Evolutionary conservation across 495 filamentous ascomycete species (phyloP).

Genomic region (Glarea lozoyensis): DNA sequence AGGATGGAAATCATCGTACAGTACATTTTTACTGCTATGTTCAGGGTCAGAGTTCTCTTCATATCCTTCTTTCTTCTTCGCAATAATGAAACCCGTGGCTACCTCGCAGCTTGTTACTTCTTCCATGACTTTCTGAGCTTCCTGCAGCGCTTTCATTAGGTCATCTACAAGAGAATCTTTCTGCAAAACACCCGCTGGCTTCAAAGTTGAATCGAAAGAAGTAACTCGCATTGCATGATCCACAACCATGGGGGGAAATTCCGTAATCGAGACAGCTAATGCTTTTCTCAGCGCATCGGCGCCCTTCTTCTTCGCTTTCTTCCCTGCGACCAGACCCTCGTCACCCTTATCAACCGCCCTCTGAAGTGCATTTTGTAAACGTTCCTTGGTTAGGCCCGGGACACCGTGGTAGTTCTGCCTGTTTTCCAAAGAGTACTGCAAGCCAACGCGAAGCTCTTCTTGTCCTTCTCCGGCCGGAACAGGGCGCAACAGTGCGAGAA

Average conservation of each 20-base stretch:
- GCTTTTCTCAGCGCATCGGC: conserved; percentile 69
- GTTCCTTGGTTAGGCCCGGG: conserved; percentile 61
- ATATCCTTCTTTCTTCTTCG: conserved; percentile 40
- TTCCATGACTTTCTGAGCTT: conserved; percentile 55
- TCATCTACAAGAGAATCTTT: conserved; percentile 53
- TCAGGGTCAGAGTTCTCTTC: conserved; percentile 28
- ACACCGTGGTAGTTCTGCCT: conserved; percentile 74
- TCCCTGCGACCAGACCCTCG: conserved; percentile 33
- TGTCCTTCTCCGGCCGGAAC: conserved; percentile 65
- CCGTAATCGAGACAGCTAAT: conserved; percentile 71
- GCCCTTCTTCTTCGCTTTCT: conserved; percentile 67
- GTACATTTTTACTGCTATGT: conserved; percentile 35
- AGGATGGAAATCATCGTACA: conserved; percentile 95
- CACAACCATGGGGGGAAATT: conserved; percentile 76
- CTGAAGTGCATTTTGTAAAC: conserved; percentile 60
- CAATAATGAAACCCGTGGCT: conserved; percentile 80
- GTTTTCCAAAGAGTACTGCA: conserved; percentile 70
- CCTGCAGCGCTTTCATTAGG: conserved; percentile 54
- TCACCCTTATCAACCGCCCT: conserved; percentile 48
- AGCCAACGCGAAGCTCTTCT: conserved; percentile 66
- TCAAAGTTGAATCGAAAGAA: conserved; percentile 54
- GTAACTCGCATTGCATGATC: conserved; percentile 73
- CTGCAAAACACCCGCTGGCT: conserved; percentile 58
- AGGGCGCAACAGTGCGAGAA: conserved; percentile 70
- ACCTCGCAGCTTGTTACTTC: conserved; percentile 48